Evolutionary conservation across 2,329 filamentous ascomycete species (phyloP).

Genomic region (Trichophyton rubrum): DNA sequence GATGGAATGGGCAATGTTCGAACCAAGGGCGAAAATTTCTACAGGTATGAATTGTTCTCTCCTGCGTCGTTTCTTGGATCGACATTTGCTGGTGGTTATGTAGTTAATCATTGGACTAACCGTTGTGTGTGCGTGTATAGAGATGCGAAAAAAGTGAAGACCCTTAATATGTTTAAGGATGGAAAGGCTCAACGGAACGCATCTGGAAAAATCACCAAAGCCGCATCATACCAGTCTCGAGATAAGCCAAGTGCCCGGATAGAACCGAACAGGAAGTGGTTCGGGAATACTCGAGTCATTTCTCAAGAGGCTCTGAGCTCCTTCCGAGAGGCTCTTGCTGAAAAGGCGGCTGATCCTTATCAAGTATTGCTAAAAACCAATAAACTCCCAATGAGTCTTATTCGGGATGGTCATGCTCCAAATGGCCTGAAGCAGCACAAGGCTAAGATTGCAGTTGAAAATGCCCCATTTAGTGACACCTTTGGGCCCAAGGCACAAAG

Average conservation of each 20-base stretch:
- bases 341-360: constrained; percentile 81
- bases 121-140: constrained; percentile 23
- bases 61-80: background rate
- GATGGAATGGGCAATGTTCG: constrained; percentile 88
- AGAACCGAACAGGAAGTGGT: constrained; percentile 96
- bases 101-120: background rate
- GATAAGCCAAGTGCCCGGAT: constrained; percentile 74
- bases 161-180: constrained; percentile 80
- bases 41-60: constrained; percentile 49
- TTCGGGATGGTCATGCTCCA: constrained; percentile 61
- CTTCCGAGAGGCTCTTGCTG: constrained; percentile 85
- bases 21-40: constrained; percentile 97
- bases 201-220: constrained; percentile 69
- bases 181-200: constrained; percentile 73
- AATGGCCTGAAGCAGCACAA: constrained; percentile 86
- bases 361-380: constrained; percentile 92
- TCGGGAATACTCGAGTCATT: constrained; percentile 83
- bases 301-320: constrained; percentile 75
- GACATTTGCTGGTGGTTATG: no score
- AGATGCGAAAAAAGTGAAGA: constrained; percentile 75
- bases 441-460: constrained; percentile 88
- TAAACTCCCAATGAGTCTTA: constrained; percentile 91
- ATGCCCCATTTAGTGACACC: constrained; percentile 69
- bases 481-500: constrained; percentile 90
- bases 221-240: constrained; percentile 70